These are phyloP conservation scores for Fusarium longipes DNA, from an alignment of 2,329 filamentous ascomycete genomes.

Conservation along the genomic window DNA sequence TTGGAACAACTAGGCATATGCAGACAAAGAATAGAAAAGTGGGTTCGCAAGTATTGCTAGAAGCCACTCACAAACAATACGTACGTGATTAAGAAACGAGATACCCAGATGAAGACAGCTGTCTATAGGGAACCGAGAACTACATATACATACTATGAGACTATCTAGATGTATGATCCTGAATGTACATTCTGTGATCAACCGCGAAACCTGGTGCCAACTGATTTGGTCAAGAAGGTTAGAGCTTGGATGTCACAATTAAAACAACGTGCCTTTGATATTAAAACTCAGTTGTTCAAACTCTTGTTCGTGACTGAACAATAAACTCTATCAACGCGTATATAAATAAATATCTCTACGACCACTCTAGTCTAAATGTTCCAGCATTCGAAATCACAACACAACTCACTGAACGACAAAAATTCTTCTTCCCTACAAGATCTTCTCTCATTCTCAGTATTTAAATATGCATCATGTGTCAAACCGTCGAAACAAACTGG, in stretches of 20 bases:
- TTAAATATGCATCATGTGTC: background rate
- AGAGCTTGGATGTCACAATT: background rate
- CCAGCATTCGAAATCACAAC: fast-evolving
- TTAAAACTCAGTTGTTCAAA: background rate
- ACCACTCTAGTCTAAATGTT: no score
- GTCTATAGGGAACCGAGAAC: background rate
- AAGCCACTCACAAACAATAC: background rate
- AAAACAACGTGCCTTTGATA: background rate
- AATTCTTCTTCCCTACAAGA: background rate
- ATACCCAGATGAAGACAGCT: fast-evolving
- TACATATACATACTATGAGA: background rate
- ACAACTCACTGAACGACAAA: background rate
- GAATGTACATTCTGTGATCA: background rate
- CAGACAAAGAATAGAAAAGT: background rate
- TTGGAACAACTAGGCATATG: background rate
- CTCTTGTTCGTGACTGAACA: background rate
- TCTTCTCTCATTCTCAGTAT: background rate
- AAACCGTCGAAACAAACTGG: background rate
- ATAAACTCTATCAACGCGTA: fast-evolving
- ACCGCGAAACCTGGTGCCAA: background rate
- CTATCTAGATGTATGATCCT: background rate
- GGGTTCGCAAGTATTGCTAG: background rate
- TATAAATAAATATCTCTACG: background rate
- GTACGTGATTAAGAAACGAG: background rate
- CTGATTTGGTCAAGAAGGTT: background rate